Evolutionary conservation across 1,139 yeast genomes (phyloP), one percentile per base, ranked within the genome.

Genomic region (Candida sp.): DNA sequence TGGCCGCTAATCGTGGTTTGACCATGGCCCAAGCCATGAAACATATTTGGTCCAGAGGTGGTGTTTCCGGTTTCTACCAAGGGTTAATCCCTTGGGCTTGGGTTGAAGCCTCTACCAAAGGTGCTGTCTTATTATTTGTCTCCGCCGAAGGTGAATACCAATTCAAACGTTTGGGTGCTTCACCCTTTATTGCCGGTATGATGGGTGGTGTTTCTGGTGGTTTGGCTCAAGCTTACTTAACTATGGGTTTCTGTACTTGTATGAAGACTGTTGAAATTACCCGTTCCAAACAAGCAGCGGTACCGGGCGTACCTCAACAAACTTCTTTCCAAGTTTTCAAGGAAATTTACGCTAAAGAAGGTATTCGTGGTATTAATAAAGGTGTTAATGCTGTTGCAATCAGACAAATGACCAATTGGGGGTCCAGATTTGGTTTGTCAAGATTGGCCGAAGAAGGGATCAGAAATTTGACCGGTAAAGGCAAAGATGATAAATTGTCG

Each of bases 21-120:
- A 64, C 83, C 5, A 72, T 93, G 52, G 56, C 80, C 11, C 82
- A 82, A 53, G 88, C 97, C 22, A 76, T 84, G 42, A 76, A 76
- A 49, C 75, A 83, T 42, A 93, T 93, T 46, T 89, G 95, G 93
- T 77, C 93, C 22, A 83, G 99, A 60, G 99, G 99, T 49, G 99
- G 98, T 43, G 57, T 85, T 22, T 64, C 80, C 25, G 99, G 97
- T 0, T 93, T 91, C 68, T 93, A 91, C 70, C 99, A 93, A 64
- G 99, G 99, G 22, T 76, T 93, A 63, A 91, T 93, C 51, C 99
- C 99, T 36, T 93, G 99, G 99, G 99, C 98, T 2, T 91, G 98
- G 97, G 87, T 93, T 55, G 99, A 93, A 68, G 99, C 97, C n/a
- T 87, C 96, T 21, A 93, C 99, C 38, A 93, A 93, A 65, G 99